Evolutionary conservation across 2,329 filamentous ascomycete species (phyloP).

Genomic region (Eurotiales sp.): DNA sequence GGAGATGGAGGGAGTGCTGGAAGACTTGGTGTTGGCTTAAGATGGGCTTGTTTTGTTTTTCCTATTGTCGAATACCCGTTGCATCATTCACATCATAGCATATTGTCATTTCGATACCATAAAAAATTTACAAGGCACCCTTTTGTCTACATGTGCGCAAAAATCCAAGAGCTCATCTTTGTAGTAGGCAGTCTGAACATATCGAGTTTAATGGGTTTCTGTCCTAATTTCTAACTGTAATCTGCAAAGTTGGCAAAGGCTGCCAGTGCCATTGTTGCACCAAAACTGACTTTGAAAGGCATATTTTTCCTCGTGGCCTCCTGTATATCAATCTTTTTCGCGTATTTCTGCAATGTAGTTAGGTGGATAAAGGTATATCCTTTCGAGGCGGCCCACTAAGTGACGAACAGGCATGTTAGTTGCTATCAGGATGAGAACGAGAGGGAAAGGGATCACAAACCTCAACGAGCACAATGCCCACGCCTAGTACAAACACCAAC

Average conservation of each 20-base stretch:
- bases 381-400: conserved; percentile 43
- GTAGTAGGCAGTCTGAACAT: neutral
- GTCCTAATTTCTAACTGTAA: conserved; percentile 7
- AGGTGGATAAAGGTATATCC: conserved; percentile 45
- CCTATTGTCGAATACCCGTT: neutral
- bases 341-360: conserved; percentile 37
- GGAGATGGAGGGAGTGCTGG: conserved; percentile 82
- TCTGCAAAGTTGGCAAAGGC: conserved; percentile 42
- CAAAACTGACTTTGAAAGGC: conserved; percentile 47
- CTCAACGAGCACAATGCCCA: conserved; percentile 43
- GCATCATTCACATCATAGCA: conserved; percentile 25
- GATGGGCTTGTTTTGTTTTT: neutral
- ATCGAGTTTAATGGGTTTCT: neutral
- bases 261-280: conserved; percentile 41
- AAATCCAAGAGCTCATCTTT: neutral
- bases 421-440: neutral
- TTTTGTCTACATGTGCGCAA: neutral
- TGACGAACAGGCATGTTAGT: neutral
- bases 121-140: neutral
- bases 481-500: conserved; percentile 41
- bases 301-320: conserved; percentile 36
- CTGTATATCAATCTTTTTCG: conserved; percentile 39
- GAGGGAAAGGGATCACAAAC: conserved; percentile 23
- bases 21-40: conserved; percentile 59
- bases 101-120: conserved; percentile 12